Evolutionary conservation across 371 early-diverging fungal genomes (phyloP).

Genomic region (Rhizopus sp.): DNA sequence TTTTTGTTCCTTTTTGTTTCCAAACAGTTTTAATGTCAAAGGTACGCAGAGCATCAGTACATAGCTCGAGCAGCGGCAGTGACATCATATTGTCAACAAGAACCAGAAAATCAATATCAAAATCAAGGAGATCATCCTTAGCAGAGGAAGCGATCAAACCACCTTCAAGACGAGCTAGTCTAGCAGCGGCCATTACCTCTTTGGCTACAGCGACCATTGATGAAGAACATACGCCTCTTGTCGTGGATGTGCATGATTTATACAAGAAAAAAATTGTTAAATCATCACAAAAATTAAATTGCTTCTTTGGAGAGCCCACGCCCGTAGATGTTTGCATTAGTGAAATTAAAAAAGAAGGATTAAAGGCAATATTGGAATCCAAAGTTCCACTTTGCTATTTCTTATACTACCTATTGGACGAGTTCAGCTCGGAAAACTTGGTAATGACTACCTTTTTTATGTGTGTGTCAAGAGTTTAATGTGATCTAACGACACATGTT

Average conservation of each 20-base stretch:
- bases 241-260: constrained; percentile 34
- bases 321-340: constrained; percentile 51
- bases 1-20: background rate
- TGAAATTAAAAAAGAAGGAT: constrained; percentile 54
- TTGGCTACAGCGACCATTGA: constrained; percentile 17
- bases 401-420: constrained; percentile 49
- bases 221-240: constrained; percentile 3
- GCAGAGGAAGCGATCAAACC: constrained; percentile 12
- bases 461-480: background rate
- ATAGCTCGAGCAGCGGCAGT: no score
- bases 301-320: constrained; percentile 55
- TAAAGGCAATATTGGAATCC: constrained; percentile 55
- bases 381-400: constrained; percentile 63
- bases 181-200: constrained; percentile 18
- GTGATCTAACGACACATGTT: background rate
- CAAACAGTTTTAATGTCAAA: constrained; percentile 8
- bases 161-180: constrained; percentile 12
- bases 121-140: constrained; percentile 34
- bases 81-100: constrained; percentile 15
- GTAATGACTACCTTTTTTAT: constrained; percentile 19
- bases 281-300: constrained; percentile 43
- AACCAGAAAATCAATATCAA: constrained; percentile 33
- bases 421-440: constrained; percentile 60
- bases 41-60: constrained; percentile 7
- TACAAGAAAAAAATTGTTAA: constrained; percentile 32